phyloP scores from a whole-genome alignment of 73 alveolate genomes.

The Tetrahymena malaccensis region DNA sequence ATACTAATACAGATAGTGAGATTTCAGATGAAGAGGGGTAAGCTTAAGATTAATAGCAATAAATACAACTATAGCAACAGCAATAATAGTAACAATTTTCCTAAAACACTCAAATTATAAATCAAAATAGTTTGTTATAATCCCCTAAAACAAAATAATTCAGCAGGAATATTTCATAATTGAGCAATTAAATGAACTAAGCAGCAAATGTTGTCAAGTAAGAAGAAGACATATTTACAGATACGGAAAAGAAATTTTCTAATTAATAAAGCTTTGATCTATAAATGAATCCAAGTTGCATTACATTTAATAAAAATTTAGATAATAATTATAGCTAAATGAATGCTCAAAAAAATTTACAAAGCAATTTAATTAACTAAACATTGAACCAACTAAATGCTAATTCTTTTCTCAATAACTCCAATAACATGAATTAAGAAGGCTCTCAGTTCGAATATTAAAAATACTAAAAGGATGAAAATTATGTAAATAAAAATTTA shows the following conservation, averaged over 20 bases:
- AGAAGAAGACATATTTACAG: background rate
- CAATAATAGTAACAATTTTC: background rate
- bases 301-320: background rate
- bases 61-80: background rate
- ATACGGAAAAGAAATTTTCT: background rate
- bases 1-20: background rate
- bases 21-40: background rate
- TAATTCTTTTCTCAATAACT: too few species aligned
- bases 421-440: background rate
- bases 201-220: background rate
- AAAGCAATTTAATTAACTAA: background rate
- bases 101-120: background rate
- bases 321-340: background rate
- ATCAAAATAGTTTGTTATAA: background rate
- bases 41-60: background rate
- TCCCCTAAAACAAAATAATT: background rate
- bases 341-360: background rate
- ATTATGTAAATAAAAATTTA: too few species aligned
- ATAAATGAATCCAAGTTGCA: background rate
- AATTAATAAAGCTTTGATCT: background rate
- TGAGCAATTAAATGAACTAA: background rate
- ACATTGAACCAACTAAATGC: too few species aligned
- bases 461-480: background rate
- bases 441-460: background rate
- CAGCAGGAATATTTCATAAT: background rate